A percentile compares a stretch with the other conserved stretches of the same genome.
These are phyloP conservation scores for Durusdinium trenchii DNA, from an alignment of 73 alveolate genomes.

Conservation along the genomic window DNA sequence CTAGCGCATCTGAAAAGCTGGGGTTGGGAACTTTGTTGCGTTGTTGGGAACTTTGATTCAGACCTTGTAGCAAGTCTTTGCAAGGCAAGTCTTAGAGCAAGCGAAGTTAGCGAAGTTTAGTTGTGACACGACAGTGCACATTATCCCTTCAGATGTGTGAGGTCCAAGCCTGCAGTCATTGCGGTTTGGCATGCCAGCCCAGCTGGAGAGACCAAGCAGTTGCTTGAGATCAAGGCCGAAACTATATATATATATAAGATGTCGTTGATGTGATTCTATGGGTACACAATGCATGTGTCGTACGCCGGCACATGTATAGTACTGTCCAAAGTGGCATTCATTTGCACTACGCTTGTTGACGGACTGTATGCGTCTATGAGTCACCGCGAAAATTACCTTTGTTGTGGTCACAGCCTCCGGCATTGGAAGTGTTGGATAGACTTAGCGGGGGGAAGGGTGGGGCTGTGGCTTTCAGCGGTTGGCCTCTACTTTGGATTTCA, in stretches of 20 bases:
- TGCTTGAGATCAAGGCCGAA: conserved; percentile 77
- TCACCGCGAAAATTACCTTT: too few species aligned
- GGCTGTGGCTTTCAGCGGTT: too few species aligned
- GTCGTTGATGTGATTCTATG: neutral
- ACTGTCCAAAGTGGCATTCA: neutral
- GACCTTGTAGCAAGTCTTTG: too few species aligned
- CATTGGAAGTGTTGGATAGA: too few species aligned
- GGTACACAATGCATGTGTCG: neutral
- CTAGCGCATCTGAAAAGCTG: conserved; percentile 80
- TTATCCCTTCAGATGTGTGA: too few species aligned
- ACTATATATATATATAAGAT: too few species aligned
- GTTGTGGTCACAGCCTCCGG: too few species aligned
- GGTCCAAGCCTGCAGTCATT: conserved; percentile 90
- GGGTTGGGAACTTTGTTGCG: conserved; percentile 46
- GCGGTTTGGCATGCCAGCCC: conserved; percentile 92
- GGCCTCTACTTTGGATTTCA: too few species aligned
- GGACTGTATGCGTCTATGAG: neutral
- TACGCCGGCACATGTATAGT: neutral
- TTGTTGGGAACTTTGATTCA: too few species aligned
- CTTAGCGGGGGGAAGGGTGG: too few species aligned
- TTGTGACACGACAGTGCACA: neutral
- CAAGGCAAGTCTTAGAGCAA: too few species aligned
- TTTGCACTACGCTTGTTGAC: neutral
- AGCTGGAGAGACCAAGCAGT: conserved; percentile 50
- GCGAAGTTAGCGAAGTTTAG: neutral